phyloP scores from a whole-genome alignment of 176 grass and related monocot species.

The Chrysopogon serrulatus region DNA sequence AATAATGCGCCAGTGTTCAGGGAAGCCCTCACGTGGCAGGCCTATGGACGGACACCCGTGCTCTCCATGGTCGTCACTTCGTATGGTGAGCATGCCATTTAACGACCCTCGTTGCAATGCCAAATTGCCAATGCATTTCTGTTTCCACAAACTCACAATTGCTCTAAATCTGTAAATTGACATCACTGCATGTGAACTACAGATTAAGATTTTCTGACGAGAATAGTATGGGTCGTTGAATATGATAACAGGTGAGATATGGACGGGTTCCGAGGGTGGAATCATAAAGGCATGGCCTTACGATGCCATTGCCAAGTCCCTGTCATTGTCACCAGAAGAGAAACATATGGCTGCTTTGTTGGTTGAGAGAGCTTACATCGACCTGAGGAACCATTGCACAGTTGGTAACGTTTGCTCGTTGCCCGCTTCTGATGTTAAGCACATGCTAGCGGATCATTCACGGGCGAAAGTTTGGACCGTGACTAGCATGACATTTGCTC shows the following conservation, averaged over 20 bases:
- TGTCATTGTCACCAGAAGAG: slow-evolving; percentile 75
- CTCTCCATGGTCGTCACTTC: slow-evolving; percentile 85
- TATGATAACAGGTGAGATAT: slow-evolving; percentile 77
- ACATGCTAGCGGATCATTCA: slow-evolving; percentile 75
- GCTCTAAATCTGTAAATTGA: not conserved
- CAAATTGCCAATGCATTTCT: not conserved
- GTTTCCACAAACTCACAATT: not conserved
- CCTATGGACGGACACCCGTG: slow-evolving; percentile 62
- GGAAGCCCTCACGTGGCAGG: slow-evolving; percentile 85
- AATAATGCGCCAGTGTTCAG: slow-evolving; percentile 48
- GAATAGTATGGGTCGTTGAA: not conserved
- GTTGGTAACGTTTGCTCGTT: slow-evolving; percentile 77
- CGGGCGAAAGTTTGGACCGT: slow-evolving; percentile 76
- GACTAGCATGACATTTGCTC: slow-evolving; percentile 73
- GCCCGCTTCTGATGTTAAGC: slow-evolving; percentile 70
- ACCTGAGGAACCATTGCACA: slow-evolving; percentile 79
- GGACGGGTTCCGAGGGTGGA: slow-evolving; percentile 85
- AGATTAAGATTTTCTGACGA: not conserved
- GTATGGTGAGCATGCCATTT: slow-evolving; percentile 48
- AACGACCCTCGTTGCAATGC: not conserved
- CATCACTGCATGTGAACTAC: not conserved
- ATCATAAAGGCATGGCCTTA: slow-evolving; percentile 92
- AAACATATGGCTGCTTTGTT: slow-evolving; percentile 83
- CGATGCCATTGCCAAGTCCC: slow-evolving; percentile 80
- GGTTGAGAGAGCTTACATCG: slow-evolving; percentile 86